Percentiles rank a stretch among this genome's conserved stretches.
phyloP scores from a whole-genome alignment of 1,284 basidiomycete species.

The Inonotus obliquus region DNA sequence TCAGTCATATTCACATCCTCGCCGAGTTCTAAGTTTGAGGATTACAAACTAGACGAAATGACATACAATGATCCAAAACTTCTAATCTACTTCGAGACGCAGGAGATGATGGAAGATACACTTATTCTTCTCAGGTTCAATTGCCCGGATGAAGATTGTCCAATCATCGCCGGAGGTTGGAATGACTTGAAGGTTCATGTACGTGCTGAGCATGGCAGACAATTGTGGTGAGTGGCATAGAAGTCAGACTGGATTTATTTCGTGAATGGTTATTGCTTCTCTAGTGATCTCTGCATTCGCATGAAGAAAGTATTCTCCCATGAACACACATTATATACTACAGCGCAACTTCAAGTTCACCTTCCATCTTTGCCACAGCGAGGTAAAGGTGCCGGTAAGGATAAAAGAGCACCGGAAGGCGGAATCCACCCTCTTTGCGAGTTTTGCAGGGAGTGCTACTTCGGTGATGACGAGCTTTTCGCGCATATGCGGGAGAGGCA shows the following conservation, averaged over 20 bases:
- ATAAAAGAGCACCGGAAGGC: slow-evolving; percentile 58
- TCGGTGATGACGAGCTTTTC: slow-evolving; percentile 89
- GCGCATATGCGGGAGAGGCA: slow-evolving; percentile 91
- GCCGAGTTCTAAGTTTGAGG: slow-evolving; percentile 56
- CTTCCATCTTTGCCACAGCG: slow-evolving; percentile 68
- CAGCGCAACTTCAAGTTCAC: slow-evolving; percentile 67
- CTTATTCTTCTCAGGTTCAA: slow-evolving; percentile 89
- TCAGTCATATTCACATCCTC: slow-evolving; percentile 81
- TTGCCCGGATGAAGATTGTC: slow-evolving; percentile 78
- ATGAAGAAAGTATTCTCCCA: slow-evolving; percentile 95
- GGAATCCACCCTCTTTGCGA: slow-evolving; percentile 82
- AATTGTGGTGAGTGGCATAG: slow-evolving; percentile 62
- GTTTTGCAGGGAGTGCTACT: slow-evolving; percentile 90
- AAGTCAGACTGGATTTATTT: neutral
- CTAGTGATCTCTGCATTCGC: slow-evolving; percentile 83
- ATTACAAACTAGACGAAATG: slow-evolving; percentile 53
- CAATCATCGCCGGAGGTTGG: slow-evolving; percentile 86
- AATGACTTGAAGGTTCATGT: slow-evolving; percentile 81
- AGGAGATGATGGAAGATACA: slow-evolving; percentile 93
- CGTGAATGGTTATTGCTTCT: neutral
- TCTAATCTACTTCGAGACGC: slow-evolving; percentile 82
- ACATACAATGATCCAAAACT: slow-evolving; percentile 75
- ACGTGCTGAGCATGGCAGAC: slow-evolving; percentile 67
- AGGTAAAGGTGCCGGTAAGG: slow-evolving; percentile 34
- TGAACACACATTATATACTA: slow-evolving; percentile 85